phyloP scores from a whole-genome alignment of 2,329 filamentous ascomycete species.

The Monilinia aucupariae region DNA sequence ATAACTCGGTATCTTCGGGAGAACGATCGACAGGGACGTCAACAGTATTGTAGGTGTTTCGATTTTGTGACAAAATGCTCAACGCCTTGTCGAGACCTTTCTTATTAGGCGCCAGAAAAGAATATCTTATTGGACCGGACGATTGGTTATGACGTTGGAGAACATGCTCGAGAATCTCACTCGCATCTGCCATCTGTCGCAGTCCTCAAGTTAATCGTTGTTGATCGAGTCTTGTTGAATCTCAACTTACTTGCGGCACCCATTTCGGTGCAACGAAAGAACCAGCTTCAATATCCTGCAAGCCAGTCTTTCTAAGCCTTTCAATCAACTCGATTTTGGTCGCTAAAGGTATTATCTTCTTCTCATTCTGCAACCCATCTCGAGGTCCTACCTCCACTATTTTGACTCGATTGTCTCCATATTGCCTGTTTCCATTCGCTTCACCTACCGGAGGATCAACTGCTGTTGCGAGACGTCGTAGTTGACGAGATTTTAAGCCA shows the following conservation, averaged over 20 bases:
- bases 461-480: slow-evolving; percentile 27
- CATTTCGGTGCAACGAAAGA: slow-evolving; percentile 81
- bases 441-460: slow-evolving; percentile 18
- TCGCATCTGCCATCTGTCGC: slow-evolving; percentile 69
- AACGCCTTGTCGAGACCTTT: slow-evolving; percentile 64
- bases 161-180: slow-evolving; percentile 66
- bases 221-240: not conserved
- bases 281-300: slow-evolving; percentile 72
- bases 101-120: slow-evolving; percentile 73
- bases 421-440: slow-evolving; percentile 21
- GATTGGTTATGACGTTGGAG: slow-evolving; percentile 53
- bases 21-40: slow-evolving; percentile 33
- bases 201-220: not conserved
- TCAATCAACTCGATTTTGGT: slow-evolving; percentile 75
- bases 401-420: slow-evolving; percentile 40
- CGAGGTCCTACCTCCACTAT: slow-evolving; percentile 81
- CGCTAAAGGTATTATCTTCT: slow-evolving; percentile 59
- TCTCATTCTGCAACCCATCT: slow-evolving; percentile 85
- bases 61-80: slow-evolving; percentile 48
- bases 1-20: slow-evolving; percentile 1
- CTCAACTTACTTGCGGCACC: slow-evolving; percentile 63
- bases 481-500: slow-evolving; percentile 12
- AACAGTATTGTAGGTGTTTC: slow-evolving; percentile 47
- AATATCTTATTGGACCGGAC: slow-evolving; percentile 59
- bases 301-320: slow-evolving; percentile 60